phyloP scores from a whole-genome alignment of 2,329 filamentous ascomycete genomes.

The Trichophyton equinum region DNA sequence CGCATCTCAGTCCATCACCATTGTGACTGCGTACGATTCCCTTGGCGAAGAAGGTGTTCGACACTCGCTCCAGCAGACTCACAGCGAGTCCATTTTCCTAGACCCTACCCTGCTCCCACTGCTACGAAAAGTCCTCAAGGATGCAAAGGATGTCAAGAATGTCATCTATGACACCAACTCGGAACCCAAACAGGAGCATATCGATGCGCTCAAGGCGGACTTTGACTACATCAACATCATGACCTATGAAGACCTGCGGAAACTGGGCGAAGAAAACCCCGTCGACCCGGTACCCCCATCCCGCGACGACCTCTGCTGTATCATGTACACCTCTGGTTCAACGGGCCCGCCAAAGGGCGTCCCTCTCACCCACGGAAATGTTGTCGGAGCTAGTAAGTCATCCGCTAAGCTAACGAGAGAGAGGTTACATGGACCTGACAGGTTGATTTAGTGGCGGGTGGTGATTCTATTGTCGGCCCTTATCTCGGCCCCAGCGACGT shows the following conservation, averaged over 20 bases:
- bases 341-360: slow-evolving; percentile 79
- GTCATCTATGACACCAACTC: slow-evolving; percentile 44
- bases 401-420: not conserved
- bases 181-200: slow-evolving; percentile 36
- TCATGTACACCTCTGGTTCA: slow-evolving; percentile 68
- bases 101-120: slow-evolving; percentile 32
- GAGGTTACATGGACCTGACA: not conserved
- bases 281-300: too few species aligned
- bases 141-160: slow-evolving; percentile 40
- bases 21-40: slow-evolving; percentile 50
- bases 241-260: slow-evolving; percentile 38
- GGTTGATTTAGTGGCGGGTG: slow-evolving; percentile 53
- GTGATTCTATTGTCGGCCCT: slow-evolving; percentile 63
- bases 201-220: slow-evolving; percentile 39
- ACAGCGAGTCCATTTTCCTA: slow-evolving; percentile 24
- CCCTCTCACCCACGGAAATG: slow-evolving; percentile 62
- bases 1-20: slow-evolving; percentile 72
- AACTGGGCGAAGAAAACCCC: too few species aligned
- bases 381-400: slow-evolving; percentile 60
- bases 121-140: slow-evolving; percentile 41
- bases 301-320: too few species aligned
- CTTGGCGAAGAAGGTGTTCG: slow-evolving; percentile 24
- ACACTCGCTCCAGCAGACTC: slow-evolving; percentile 24
- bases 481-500: slow-evolving; percentile 66
- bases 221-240: slow-evolving; percentile 39